These are phyloP conservation scores for Solanum pimpinellifolium DNA, from an alignment of 257 asterid species.

Conservation along the genomic window DNA sequence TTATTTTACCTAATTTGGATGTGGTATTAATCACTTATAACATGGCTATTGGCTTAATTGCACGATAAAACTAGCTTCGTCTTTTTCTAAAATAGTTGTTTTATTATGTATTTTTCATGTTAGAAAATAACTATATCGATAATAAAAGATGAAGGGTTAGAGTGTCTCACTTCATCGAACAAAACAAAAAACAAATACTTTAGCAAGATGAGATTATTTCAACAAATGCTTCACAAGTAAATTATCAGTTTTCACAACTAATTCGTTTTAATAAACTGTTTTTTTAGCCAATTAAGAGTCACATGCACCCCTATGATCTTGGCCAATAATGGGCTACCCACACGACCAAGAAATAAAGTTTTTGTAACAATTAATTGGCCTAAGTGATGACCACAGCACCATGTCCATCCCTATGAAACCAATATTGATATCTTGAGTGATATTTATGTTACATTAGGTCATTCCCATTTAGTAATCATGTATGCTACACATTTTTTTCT, in stretches of 20 bases:
- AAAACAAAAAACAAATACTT: too few species aligned
- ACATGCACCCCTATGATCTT: background rate
- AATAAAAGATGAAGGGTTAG: background rate
- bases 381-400: background rate
- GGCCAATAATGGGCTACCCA: background rate
- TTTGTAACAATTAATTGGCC: background rate
- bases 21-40: background rate
- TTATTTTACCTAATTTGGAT: background rate
- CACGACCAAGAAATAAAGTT: background rate
- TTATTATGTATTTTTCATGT: too few species aligned
- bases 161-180: background rate
- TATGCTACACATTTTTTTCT: background rate
- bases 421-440: background rate
- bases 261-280: too few species aligned
- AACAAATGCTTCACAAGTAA: background rate
- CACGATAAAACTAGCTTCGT: background rate
- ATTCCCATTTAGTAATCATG: too few species aligned
- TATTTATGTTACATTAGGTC: background rate
- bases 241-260: background rate
- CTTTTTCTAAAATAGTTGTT: too few species aligned
- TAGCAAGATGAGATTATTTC: background rate
- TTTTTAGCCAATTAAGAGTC: background rate
- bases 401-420: background rate
- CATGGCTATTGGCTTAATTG: background rate
- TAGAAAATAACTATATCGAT: background rate